phyloP scores from a whole-genome alignment of 345 rosid species.

The Laguncularia racemosa region DNA sequence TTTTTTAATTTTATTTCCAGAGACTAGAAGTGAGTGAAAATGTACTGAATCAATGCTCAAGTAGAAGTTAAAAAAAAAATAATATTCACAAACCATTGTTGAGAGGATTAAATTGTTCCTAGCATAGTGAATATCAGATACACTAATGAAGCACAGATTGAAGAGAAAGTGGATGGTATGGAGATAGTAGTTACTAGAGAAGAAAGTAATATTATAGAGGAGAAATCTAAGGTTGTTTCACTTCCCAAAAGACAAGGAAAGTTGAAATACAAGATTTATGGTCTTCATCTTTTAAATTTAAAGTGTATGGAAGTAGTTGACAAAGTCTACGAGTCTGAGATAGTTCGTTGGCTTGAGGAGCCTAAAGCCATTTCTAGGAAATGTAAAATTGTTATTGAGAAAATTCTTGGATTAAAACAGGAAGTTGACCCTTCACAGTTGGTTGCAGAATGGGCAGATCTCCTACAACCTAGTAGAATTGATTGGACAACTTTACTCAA shows the following conservation, averaged over 20 bases:
- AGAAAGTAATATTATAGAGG: conserved; percentile 21
- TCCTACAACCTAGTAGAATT: conserved; percentile 63
- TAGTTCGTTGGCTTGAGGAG: conserved; percentile 51
- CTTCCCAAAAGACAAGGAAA: conserved; percentile 84
- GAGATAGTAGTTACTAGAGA: conserved; percentile 20
- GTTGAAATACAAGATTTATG: conserved; percentile 82
- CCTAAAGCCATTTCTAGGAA: conserved; percentile 69
- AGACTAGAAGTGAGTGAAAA: too few species aligned
- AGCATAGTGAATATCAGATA: too few species aligned
- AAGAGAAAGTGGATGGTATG: conserved; percentile 20
- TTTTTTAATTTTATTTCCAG: too few species aligned
- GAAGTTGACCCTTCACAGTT: conserved; percentile 65
- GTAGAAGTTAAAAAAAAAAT: too few species aligned
- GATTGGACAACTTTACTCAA: conserved; percentile 79
- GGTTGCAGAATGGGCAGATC: conserved; percentile 70
- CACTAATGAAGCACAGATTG: conserved; percentile 23
- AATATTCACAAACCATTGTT: too few species aligned
- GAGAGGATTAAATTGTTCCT: too few species aligned
- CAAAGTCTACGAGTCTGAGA: conserved; percentile 60
- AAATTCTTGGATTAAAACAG: conserved; percentile 49
- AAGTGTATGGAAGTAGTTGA: conserved; percentile 71
- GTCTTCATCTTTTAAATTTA: conserved; percentile 77
- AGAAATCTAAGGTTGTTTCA: conserved; percentile 30
- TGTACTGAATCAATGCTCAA: too few species aligned
- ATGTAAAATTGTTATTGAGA: conserved; percentile 59